Percentiles rank a stretch among this genome's conserved stretches.
phyloP scores from a whole-genome alignment of 495 filamentous ascomycete genomes.

The Hypoxylon intermedium region DNA sequence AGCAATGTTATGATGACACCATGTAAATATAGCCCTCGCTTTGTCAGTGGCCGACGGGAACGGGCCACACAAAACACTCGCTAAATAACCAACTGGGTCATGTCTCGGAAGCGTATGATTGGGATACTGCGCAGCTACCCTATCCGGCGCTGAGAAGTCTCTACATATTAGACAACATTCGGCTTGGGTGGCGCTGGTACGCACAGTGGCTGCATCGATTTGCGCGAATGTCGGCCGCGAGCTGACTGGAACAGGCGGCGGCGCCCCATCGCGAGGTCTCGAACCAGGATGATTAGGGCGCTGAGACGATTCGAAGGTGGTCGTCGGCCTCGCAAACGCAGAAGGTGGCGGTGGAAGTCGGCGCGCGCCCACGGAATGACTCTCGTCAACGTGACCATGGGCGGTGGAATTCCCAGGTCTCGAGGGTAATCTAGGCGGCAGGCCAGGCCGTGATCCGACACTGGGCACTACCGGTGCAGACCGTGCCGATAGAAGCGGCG shows the following conservation, averaged over 20 bases:
- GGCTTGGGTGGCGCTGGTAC: constrained; percentile 41
- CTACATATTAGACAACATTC: constrained; percentile 75
- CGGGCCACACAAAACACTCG: constrained; percentile 74
- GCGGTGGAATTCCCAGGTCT: constrained; percentile 42
- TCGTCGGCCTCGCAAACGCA: constrained; percentile 33
- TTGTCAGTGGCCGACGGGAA: constrained; percentile 87
- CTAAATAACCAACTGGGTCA: constrained; percentile 72
- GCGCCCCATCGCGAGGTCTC: constrained; percentile 35
- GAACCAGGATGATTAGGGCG: constrained; percentile 7
- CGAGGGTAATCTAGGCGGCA: constrained; percentile 54
- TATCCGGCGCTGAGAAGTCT: constrained; percentile 84
- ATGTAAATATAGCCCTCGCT: constrained; percentile 89
- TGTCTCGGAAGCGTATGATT: constrained; percentile 68
- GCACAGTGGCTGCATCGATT: constrained; percentile 50
- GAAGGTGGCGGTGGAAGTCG: constrained; percentile 52
- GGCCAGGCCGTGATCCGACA: constrained; percentile 40
- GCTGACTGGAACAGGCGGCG: constrained; percentile 56
- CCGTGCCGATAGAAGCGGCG: constrained; percentile 29
- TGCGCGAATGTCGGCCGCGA: constrained; percentile 53
- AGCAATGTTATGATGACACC: constrained; percentile 90
- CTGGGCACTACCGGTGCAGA: constrained; percentile 33
- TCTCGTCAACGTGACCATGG: constrained; percentile 25
- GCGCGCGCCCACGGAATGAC: constrained; percentile 39
- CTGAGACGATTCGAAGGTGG: constrained; percentile 28
- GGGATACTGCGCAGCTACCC: constrained; percentile 78